Conservation (phyloP, 176 grass and related monocot species). For the Paspalum notatum region DNA sequence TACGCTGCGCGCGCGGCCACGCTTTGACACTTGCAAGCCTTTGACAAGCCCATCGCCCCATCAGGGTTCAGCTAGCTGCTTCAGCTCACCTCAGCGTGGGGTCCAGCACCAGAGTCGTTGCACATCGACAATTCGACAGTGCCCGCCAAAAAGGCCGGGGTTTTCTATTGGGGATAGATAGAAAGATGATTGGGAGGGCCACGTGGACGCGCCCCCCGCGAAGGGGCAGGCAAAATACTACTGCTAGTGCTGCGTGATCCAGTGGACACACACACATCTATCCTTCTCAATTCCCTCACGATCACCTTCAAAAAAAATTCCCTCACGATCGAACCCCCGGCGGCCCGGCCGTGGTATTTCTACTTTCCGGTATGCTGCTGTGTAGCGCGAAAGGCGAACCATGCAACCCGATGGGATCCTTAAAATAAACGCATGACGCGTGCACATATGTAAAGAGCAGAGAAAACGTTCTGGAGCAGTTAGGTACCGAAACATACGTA, state of each 20-base stretch:
- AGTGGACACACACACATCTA: neutral
- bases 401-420: neutral
- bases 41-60: slow-evolving; percentile 24
- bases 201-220: slow-evolving; percentile 50
- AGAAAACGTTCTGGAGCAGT: slow-evolving; percentile 45
- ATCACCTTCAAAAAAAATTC: too few relatives aligned
- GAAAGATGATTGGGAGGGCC: neutral
- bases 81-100: neutral
- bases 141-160: slow-evolving; percentile 12
- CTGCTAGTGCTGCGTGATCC: too few relatives aligned
- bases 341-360: too few relatives aligned
- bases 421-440: neutral
- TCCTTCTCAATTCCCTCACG: too few relatives aligned
- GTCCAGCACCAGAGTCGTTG: neutral
- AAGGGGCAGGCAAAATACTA: slow-evolving; percentile 20
- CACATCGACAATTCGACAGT: slow-evolving; percentile 7
- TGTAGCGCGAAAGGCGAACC: slow-evolving; percentile 4
- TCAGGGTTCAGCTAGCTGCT: neutral
- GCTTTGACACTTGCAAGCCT: slow-evolving; percentile 53
- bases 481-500: slow-evolving; percentile 26
- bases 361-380: neutral
- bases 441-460: neutral
- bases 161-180: slow-evolving; percentile 41
- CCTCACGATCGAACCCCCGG: too few relatives aligned
- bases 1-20: slow-evolving; percentile 22